phyloP scores from a whole-genome alignment of 768 basidiomycete species.

The Paxillus involutus region DNA sequence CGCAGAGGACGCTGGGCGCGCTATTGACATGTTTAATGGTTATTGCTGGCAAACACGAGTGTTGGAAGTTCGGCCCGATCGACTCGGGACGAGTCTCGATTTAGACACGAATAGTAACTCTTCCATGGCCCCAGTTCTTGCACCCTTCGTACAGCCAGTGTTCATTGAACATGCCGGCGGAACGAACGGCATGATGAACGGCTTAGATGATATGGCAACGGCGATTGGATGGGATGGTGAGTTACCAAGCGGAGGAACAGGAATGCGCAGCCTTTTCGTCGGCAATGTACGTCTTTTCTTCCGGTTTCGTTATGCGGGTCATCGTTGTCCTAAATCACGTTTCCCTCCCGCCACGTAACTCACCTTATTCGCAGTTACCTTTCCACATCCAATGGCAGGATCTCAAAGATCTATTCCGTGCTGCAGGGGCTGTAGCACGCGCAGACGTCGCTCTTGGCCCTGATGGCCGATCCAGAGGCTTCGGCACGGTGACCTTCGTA shows the following conservation, averaged over 20 bases:
- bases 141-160: constrained; percentile 20
- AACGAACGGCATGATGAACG: constrained; percentile 10
- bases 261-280: constrained; percentile 71
- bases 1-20: constrained; percentile 92
- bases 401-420: constrained; percentile 92
- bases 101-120: constrained; percentile 18
- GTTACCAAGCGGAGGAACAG: constrained; percentile 27
- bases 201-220: constrained; percentile 18
- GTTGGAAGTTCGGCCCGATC: constrained; percentile 89
- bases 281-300: constrained; percentile 68
- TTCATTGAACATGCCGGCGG: constrained; percentile 14
- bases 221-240: constrained; percentile 17
- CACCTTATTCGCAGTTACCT: constrained; percentile 58
- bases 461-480: constrained; percentile 88
- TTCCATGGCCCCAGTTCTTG: constrained; percentile 10
- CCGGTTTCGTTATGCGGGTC: constrained; percentile 1
- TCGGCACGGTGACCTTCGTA: constrained; percentile 88
- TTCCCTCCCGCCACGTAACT: constrained; percentile 11
- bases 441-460: constrained; percentile 89
- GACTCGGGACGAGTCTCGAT: constrained; percentile 44
- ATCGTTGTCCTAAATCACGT: not conserved
- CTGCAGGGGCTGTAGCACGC: constrained; percentile 85
- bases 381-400: constrained; percentile 99
- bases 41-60: constrained; percentile 95
- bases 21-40: constrained; percentile 95